A percentile compares a stretch with the other conserved stretches of the same genome.
Evolutionary conservation across 2,329 filamentous ascomycete genomes (phyloP).

Genomic region (Neonectria punicea): DNA sequence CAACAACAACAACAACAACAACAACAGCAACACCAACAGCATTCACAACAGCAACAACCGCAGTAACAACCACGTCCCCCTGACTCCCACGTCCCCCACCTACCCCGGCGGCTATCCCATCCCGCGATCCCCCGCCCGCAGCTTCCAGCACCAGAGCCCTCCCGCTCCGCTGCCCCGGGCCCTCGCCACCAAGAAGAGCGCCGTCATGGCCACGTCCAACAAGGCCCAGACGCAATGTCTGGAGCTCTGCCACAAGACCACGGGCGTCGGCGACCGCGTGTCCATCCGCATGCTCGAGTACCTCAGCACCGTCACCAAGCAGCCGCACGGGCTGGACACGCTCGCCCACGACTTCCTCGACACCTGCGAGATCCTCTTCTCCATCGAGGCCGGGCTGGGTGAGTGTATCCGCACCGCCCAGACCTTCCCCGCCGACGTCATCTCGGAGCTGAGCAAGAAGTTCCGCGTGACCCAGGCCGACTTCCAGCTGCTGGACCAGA

Average conservation of each 20-base stretch:
- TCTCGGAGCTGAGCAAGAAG: constrained; percentile 71
- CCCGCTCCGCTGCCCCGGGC: constrained; percentile 27
- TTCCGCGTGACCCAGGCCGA: constrained; percentile 70
- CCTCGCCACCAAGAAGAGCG: constrained; percentile 36
- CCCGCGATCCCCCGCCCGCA: neutral
- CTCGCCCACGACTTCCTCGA: constrained; percentile 75
- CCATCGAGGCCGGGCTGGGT: constrained; percentile 73
- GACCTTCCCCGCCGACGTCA: constrained; percentile 68
- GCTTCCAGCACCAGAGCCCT: neutral
- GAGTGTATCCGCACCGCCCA: constrained; percentile 62
- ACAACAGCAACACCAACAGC: too few species aligned
- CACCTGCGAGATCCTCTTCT: constrained; percentile 72
- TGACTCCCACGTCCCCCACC: constrained; percentile 15
- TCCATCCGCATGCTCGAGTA: constrained; percentile 74
- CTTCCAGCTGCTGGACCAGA: constrained; percentile 71
- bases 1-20: too few species aligned
- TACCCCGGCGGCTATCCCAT: neutral
- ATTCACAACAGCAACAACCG: too few species aligned
- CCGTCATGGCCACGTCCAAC: constrained; percentile 32
- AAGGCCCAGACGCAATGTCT: constrained; percentile 49
- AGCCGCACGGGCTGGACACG: constrained; percentile 65
- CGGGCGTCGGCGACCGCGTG: constrained; percentile 70
- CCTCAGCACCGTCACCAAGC: constrained; percentile 64
- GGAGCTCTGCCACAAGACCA: constrained; percentile 66
- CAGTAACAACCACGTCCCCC: neutral